Conservation (phyloP, 179 eudicot species). For the Vitellaria paradoxa region DNA sequence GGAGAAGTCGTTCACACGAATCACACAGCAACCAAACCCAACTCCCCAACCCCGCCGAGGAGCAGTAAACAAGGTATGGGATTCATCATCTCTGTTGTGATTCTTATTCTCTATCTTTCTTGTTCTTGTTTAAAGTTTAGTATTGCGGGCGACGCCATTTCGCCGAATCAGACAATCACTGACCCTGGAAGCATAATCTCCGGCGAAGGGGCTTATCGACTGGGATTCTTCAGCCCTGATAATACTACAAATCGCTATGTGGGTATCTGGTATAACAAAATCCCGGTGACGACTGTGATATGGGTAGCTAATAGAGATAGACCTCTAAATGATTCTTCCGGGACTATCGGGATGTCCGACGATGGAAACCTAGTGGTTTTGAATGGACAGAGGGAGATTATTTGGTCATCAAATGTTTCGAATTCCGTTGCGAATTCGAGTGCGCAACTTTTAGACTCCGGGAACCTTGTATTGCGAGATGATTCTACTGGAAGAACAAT, state of each 20-base stretch:
- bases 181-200: slow-evolving; percentile 5
- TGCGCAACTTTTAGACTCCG: neutral
- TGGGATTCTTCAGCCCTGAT: slow-evolving; percentile 13
- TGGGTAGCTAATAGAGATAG: slow-evolving; percentile 22
- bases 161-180: neutral
- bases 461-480: slow-evolving; percentile 6
- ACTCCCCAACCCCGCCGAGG: too few relatives aligned
- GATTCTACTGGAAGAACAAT: neutral
- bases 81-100: neutral
- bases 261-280: slow-evolving; percentile 18
- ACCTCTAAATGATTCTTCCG: slow-evolving; percentile 15
- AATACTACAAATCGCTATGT: slow-evolving; percentile 2
- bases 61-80: neutral
- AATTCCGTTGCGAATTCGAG: neutral
- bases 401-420: slow-evolving; percentile 5
- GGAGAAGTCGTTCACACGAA: too few relatives aligned
- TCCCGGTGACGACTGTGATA: neutral
- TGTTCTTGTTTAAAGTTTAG: neutral
- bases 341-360: neutral
- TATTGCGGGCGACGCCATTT: neutral
- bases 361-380: neutral
- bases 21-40: too few relatives aligned
- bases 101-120: neutral
- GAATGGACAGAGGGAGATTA: slow-evolving; percentile 1
- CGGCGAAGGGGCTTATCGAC: neutral